Evolutionary conservation across 2,329 filamentous ascomycete genomes (phyloP).

Genomic region (Thielaviopsis punctulata): DNA sequence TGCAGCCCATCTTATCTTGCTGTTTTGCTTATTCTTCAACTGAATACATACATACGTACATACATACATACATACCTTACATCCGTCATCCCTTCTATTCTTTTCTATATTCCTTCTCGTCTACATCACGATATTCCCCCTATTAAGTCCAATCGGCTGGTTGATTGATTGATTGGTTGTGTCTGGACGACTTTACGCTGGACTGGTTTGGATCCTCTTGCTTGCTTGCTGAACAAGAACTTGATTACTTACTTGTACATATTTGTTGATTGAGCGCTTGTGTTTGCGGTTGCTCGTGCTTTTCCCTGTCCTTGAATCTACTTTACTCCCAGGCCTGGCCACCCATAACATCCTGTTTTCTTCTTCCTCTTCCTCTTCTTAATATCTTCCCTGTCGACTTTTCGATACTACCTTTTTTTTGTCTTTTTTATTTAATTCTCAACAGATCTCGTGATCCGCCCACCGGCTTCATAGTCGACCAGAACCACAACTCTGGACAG

Average conservation of each 20-base stretch:
- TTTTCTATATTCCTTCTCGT: background rate
- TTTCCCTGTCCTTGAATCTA: too few relatives aligned
- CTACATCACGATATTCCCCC: background rate
- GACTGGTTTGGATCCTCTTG: background rate
- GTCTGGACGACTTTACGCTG: background rate
- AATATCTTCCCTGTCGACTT: background rate
- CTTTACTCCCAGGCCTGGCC: too few relatives aligned
- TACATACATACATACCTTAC: background rate
- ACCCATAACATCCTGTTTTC: background rate
- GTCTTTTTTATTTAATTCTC: background rate
- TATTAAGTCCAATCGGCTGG: background rate
- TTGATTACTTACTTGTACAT: background rate
- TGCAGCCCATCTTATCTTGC: too few relatives aligned
- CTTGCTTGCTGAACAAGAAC: background rate
- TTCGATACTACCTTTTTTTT: background rate
- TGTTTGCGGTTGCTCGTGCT: background rate
- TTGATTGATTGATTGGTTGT: background rate
- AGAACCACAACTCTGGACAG: too few relatives aligned
- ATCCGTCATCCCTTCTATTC: background rate
- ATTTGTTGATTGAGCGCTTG: background rate
- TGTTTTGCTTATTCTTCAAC: too few relatives aligned
- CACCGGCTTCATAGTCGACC: slow-evolving; percentile 1
- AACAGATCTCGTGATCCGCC: slow-evolving; percentile 1
- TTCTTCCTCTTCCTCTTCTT: background rate
- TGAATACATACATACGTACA: background rate